phyloP scores from a whole-genome alignment of 345 rosid genomes.

The Bruguiera parviflora region DNA sequence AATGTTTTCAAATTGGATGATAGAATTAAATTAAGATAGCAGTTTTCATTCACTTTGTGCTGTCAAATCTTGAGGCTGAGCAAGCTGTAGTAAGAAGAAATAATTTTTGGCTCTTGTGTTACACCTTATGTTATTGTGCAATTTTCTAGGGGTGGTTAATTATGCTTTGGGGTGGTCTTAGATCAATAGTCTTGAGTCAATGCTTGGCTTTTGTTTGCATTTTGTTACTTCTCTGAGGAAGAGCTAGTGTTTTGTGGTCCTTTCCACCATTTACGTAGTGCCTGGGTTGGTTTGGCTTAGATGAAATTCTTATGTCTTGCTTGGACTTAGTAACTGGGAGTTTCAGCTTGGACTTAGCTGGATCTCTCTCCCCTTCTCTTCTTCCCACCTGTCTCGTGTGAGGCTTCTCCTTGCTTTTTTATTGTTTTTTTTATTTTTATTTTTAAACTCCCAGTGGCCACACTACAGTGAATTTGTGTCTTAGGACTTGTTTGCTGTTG shows the following conservation, averaged over 20 bases:
- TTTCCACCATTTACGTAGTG: background rate
- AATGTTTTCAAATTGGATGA: too few species aligned
- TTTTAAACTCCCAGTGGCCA: constrained; percentile 14
- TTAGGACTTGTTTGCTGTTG: background rate
- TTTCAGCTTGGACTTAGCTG: constrained; percentile 8
- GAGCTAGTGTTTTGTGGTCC: background rate
- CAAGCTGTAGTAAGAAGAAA: too few species aligned
- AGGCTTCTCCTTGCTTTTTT: too few species aligned
- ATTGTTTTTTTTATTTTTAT: too few species aligned
- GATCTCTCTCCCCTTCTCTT: background rate
- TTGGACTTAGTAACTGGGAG: background rate
- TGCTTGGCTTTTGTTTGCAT: background rate
- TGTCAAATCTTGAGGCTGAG: too few species aligned
- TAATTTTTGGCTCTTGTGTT: too few species aligned
- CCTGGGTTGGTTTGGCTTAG: background rate
- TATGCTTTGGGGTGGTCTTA: background rate
- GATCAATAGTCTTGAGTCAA: background rate
- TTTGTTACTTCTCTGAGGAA: background rate
- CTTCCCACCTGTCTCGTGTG: background rate
- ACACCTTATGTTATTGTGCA: too few species aligned
- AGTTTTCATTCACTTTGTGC: too few species aligned
- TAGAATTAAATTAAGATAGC: too few species aligned
- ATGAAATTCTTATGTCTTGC: background rate
- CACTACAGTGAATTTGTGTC: background rate
- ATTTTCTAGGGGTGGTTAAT: too few species aligned